Conservation (phyloP, 495 filamentous ascomycete genomes). For the Penicillium diatomitis region DNA sequence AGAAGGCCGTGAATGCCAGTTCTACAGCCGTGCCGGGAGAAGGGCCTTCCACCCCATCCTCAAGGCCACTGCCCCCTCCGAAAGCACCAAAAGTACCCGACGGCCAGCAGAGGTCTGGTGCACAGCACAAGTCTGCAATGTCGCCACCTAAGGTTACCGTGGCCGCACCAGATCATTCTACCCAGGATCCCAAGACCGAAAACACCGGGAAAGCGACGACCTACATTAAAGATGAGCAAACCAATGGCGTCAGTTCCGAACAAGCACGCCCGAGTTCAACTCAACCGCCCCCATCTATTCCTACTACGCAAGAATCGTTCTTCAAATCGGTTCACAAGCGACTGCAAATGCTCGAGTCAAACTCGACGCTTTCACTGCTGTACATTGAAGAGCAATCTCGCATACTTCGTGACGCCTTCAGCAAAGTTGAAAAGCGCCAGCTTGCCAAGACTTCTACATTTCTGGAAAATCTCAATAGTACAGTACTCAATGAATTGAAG, state of each 20-base stretch:
- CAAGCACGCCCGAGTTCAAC: conserved; percentile 42
- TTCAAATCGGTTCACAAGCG: conserved; percentile 95
- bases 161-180: conserved; percentile 10
- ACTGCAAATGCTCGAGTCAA: conserved; percentile 80
- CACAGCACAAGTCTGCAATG: conserved; percentile 2
- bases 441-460: conserved; percentile 73
- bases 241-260: conserved; percentile 15
- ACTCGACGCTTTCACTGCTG: conserved; percentile 84
- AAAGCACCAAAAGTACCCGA: conserved; percentile 11
- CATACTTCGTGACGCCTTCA: conserved; percentile 83
- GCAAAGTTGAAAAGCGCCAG: conserved; percentile 83
- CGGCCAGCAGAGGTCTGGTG: conserved; percentile 12
- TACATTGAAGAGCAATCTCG: conserved; percentile 96
- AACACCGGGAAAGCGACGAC: conserved; percentile 11
- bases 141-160: conserved; percentile 14
- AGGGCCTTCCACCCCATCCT: conserved; percentile 1
- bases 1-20: conserved; percentile 4
- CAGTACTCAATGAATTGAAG: conserved; percentile 76
- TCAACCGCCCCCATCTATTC: conserved; percentile 53
- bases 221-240: conserved; percentile 24
- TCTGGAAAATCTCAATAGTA: conserved; percentile 73
- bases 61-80: conserved; percentile 4
- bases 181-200: conserved; percentile 19
- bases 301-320: conserved; percentile 91
- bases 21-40: conserved; percentile 3